Conservation (phyloP, 2,329 filamentous ascomycete species). For the Fusarium citri region DNA sequence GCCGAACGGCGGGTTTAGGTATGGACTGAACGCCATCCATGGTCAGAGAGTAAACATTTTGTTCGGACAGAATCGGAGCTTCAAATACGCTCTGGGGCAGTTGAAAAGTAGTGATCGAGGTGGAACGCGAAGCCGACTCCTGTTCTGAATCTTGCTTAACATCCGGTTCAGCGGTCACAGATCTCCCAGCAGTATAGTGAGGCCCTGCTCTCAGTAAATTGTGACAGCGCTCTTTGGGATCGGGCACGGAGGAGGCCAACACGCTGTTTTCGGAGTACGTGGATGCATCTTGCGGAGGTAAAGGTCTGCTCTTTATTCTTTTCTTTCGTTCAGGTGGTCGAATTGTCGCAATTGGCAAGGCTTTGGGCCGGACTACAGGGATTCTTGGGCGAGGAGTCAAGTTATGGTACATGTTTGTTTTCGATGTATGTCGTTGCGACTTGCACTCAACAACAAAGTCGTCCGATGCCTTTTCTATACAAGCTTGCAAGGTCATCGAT, state of each 20-base stretch:
- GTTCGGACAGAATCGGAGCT: background rate
- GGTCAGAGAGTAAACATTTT: background rate
- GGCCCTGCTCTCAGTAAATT: conserved; percentile 6
- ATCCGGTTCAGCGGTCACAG: background rate
- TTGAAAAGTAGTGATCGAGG: conserved; percentile 17
- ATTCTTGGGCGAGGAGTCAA: background rate
- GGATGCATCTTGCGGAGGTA: background rate
- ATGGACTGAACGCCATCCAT: background rate
- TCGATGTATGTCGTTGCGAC: conserved; percentile 4
- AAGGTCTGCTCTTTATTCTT: background rate
- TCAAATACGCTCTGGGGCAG: conserved; percentile 2
- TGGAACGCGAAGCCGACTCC: background rate
- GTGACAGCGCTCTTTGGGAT: background rate
- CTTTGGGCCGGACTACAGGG: background rate
- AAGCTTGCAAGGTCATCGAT: conserved; percentile 47
- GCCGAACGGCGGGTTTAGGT: background rate
- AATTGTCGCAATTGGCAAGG: conserved; percentile 4
- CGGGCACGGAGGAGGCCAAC: background rate
- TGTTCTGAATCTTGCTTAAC: background rate
- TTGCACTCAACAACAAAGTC: conserved; percentile 48
- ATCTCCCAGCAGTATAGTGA: conserved; percentile 20
- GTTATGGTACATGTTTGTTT: background rate
- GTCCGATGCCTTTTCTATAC: conserved; percentile 48
- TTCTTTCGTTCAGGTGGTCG: conserved; percentile 32
- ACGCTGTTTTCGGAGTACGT: background rate